phyloP scores from a whole-genome alignment of 192 early-diverging fungal species.

The Chytriomyces sp. region DNA sequence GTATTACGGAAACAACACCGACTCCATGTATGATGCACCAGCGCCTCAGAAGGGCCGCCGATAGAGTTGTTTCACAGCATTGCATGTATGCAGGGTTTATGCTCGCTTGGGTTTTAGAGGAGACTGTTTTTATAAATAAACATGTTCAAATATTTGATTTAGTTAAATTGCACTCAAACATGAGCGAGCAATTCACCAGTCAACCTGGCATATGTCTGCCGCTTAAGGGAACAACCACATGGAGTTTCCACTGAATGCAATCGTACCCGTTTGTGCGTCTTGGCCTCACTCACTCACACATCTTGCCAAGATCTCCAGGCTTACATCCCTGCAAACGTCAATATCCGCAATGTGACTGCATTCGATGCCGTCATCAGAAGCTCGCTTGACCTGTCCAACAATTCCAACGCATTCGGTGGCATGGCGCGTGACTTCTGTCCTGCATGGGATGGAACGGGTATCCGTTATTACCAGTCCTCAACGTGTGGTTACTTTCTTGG shows the following conservation, averaged over 20 bases:
- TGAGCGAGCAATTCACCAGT: background rate
- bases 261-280: too few species aligned
- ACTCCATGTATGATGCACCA: conserved; percentile 13
- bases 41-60: too few species aligned
- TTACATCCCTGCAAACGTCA: background rate
- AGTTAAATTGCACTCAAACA: too few species aligned
- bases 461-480: conserved; percentile 9
- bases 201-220: background rate
- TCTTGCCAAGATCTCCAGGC: background rate
- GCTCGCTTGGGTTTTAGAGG: too few species aligned
- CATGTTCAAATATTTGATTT: too few species aligned
- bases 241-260: background rate
- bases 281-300: too few species aligned
- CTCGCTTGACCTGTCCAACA: conserved; percentile 2
- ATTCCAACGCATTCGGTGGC: conserved; percentile 1
- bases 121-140: too few species aligned
- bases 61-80: too few species aligned
- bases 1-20: conserved; percentile 15
- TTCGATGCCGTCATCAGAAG: conserved; percentile 8
- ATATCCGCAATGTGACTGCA: background rate
- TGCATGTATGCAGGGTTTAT: too few species aligned
- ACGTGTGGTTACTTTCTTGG: conserved; percentile 9
- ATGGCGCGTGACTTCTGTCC: background rate
- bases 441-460: conserved; percentile 24
- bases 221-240: background rate